phyloP scores from a whole-genome alignment of 495 filamentous ascomycete species.

The Aspergillus hancockii region DNA sequence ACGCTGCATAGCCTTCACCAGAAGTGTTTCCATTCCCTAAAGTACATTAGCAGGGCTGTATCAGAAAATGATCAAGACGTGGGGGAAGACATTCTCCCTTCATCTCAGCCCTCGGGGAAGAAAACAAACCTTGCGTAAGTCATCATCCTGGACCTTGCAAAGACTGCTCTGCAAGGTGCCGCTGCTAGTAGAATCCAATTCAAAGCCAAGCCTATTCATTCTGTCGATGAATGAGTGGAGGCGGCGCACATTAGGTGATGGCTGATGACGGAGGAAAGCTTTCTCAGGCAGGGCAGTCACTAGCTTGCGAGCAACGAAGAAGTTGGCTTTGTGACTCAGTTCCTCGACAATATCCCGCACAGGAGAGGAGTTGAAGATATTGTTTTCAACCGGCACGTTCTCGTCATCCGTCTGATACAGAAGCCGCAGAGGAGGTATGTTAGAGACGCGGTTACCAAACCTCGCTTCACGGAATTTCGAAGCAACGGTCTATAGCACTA shows the following conservation, averaged over 20 bases:
- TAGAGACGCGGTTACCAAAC: slow-evolving; percentile 72
- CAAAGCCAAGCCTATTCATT: slow-evolving; percentile 87
- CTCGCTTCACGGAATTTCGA: slow-evolving; percentile 87
- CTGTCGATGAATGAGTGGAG: slow-evolving; percentile 88
- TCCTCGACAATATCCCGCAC: slow-evolving; percentile 95
- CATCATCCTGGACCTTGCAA: slow-evolving; percentile 83
- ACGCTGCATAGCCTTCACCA: slow-evolving; percentile 91
- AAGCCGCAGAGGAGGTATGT: slow-evolving; percentile 82
- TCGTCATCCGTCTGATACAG: slow-evolving; percentile 96
- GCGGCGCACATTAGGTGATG: slow-evolving; percentile 80
- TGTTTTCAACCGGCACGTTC: slow-evolving; percentile 93
- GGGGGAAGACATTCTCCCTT: background rate
- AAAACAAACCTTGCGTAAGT: slow-evolving; percentile 71
- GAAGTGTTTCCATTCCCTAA: slow-evolving; percentile 90
- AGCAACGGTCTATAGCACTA: slow-evolving; percentile 58
- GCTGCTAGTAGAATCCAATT: slow-evolving; percentile 86
- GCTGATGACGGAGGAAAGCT: slow-evolving; percentile 86
- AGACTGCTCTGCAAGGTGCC: slow-evolving; percentile 88
- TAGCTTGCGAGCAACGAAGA: slow-evolving; percentile 84
- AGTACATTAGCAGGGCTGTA: background rate
- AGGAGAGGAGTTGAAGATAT: slow-evolving; percentile 88
- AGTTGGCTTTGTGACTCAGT: slow-evolving; percentile 86
- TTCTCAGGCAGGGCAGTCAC: slow-evolving; percentile 80
- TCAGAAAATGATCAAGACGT: background rate
- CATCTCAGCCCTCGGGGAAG: background rate